A percentile compares a stretch with the other conserved stretches of the same genome.
Conservation (phyloP, 2,329 filamentous ascomycete genomes). For the Monascus ruber region DNA sequence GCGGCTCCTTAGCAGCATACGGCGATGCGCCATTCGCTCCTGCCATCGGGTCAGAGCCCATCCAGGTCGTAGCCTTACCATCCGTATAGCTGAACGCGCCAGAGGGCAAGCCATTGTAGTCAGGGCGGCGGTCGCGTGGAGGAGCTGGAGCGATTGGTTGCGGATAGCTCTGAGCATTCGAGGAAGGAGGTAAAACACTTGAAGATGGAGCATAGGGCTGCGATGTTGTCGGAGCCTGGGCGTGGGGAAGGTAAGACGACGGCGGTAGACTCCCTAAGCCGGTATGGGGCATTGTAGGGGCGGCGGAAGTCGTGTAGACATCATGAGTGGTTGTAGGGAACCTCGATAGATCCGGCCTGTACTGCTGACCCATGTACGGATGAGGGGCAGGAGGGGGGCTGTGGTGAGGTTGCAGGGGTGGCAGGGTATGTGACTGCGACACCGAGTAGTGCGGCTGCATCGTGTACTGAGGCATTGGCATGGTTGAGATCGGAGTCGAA, state of each 20-base stretch:
- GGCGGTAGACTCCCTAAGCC: constrained; percentile 32
- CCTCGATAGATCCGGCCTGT: constrained; percentile 32
- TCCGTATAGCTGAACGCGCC: constrained; percentile 51
- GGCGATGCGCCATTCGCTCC: constrained; percentile 26
- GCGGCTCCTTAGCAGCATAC: constrained; percentile 32
- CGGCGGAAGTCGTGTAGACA: constrained; percentile 31
- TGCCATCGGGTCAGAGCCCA: constrained; percentile 28
- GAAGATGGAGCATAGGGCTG: constrained; percentile 29
- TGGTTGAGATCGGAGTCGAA: constrained; percentile 34
- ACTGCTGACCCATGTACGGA: constrained; percentile 31
- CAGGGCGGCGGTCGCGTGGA: constrained; percentile 34
- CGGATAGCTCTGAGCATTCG: constrained; percentile 56
- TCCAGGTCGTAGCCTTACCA: constrained; percentile 45
- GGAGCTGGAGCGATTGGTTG: constrained; percentile 68
- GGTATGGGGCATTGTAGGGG: constrained; percentile 32
- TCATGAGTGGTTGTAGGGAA: constrained; percentile 32
- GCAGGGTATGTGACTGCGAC: constrained; percentile 34
- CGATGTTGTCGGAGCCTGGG: constrained; percentile 23
- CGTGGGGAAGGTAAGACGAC: constrained; percentile 31
- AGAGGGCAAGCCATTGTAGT: constrained; percentile 60
- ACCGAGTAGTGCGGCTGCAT: constrained; percentile 36
- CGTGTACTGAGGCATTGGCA: constrained; percentile 36
- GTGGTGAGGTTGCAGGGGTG: constrained; percentile 36
- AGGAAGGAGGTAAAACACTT: constrained; percentile 55
- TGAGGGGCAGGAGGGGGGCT: constrained; percentile 32